A percentile compares a stretch with the other conserved stretches of the same genome.
These are phyloP conservation scores for Akanthomyces dipterigenus DNA, from an alignment of 2,329 filamentous ascomycete species.

Conservation along the genomic window DNA sequence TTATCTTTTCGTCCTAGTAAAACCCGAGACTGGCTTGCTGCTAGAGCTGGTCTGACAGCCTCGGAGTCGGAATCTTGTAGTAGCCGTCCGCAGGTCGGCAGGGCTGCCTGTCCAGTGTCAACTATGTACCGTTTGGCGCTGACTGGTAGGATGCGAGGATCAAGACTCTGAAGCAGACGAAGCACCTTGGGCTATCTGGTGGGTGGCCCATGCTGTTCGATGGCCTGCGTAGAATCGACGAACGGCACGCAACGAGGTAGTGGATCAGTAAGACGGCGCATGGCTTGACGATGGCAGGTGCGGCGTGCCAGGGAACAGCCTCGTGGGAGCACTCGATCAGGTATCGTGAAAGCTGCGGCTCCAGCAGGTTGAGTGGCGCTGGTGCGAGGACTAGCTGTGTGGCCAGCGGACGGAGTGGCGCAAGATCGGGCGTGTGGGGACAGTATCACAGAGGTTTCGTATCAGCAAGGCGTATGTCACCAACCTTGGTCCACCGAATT, in stretches of 20 bases:
- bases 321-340: neutral
- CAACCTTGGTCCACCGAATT: neutral
- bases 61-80: slow-evolving; percentile 1
- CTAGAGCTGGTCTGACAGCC: neutral
- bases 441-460: neutral
- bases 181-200: neutral
- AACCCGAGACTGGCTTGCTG: neutral
- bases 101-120: neutral
- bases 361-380: neutral
- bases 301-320: neutral
- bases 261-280: neutral
- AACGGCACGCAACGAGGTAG: neutral
- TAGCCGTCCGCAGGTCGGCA: neutral
- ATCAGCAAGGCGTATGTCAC: neutral
- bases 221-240: neutral
- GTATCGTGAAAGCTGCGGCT: neutral
- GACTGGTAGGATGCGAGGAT: neutral
- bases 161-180: neutral
- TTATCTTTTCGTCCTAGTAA: neutral
- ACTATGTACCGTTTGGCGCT: neutral
- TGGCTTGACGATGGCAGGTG: neutral
- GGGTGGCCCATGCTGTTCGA: neutral
- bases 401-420: neutral
- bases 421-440: slow-evolving; percentile 7
- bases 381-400: neutral